A percentile compares a stretch with the other conserved stretches of the same genome.
phyloP scores from a whole-genome alignment of 805 yeast genomes.

The Kluyveromyces nonfermentans region DNA sequence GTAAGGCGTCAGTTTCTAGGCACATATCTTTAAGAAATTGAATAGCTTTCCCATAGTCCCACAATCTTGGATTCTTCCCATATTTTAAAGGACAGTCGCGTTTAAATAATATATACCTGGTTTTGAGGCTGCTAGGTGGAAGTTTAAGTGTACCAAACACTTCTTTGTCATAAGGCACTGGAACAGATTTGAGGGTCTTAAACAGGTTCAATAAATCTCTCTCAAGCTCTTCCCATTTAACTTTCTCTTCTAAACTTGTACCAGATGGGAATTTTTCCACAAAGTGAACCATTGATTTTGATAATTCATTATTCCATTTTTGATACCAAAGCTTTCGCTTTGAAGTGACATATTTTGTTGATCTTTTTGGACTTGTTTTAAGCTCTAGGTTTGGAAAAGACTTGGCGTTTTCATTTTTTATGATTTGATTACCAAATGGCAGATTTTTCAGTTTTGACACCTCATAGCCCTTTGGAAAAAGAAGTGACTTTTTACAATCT shows the following conservation, averaged over 20 bases:
- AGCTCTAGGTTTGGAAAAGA: background rate
- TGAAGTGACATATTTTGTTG: background rate
- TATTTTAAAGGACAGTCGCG: conserved; percentile 1
- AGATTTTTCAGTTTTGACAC: background rate
- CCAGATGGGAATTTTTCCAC: background rate
- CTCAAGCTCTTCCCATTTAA: background rate
- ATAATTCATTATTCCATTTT: background rate
- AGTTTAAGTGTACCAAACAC: background rate
- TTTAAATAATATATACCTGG: conserved; percentile 1
- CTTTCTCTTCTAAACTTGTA: background rate
- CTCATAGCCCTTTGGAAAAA: background rate
- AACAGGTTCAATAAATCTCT: background rate
- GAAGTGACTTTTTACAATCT: background rate
- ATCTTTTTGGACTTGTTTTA: background rate
- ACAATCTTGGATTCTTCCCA: conserved; percentile 2
- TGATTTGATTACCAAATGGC: background rate
- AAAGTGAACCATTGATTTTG: background rate
- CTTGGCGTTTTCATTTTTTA: too few relatives aligned
- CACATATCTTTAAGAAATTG: conserved; percentile 1
- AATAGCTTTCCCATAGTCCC: conserved; percentile 3
- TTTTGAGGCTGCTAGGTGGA: background rate
- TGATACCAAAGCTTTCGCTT: background rate
- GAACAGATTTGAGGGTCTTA: background rate
- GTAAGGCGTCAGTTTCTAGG: background rate
- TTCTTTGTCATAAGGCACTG: background rate